These are phyloP conservation scores for Acanthamoeba lenticulata DNA, from an alignment of 208 protist species.

Conservation along the genomic window DNA sequence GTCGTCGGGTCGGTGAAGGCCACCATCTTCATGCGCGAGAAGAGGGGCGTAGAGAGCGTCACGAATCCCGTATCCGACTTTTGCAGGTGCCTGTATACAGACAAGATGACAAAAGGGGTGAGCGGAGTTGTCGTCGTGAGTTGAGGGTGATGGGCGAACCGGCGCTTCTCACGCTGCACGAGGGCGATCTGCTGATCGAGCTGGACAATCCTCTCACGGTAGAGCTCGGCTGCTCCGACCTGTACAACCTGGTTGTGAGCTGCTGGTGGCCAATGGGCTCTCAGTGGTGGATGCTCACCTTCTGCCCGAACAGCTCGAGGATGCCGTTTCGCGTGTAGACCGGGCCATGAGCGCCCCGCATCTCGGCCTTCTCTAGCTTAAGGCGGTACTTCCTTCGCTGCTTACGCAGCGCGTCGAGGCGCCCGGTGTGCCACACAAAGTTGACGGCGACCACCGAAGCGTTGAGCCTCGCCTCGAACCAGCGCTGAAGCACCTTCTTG, in stretches of 20 bases:
- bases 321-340: not conserved
- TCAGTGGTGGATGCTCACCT: not conserved
- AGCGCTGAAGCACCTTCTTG: not conserved
- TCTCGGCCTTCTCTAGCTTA: conserved; percentile 14
- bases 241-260: not conserved
- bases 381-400: not conserved
- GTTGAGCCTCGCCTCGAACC: conserved; percentile 4
- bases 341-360: not conserved
- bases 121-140: not conserved
- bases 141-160: not conserved
- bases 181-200: not conserved
- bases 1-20: not conserved
- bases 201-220: not conserved
- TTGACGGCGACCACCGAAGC: not conserved
- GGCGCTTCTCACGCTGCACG: not conserved
- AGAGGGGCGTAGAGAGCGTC: not conserved
- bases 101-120: no score
- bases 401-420: not conserved
- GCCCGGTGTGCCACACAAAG: not conserved
- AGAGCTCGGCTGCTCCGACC: not conserved
- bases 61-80: not conserved
- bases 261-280: not conserved
- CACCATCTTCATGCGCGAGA: conserved; percentile 24
- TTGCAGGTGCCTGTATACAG: not conserved
- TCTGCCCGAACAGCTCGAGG: not conserved